Base-by-base conservation (phyloP, 2,329 filamentous ascomycete genomes). In the Phaeosphaeriaceae sp. region DNA sequence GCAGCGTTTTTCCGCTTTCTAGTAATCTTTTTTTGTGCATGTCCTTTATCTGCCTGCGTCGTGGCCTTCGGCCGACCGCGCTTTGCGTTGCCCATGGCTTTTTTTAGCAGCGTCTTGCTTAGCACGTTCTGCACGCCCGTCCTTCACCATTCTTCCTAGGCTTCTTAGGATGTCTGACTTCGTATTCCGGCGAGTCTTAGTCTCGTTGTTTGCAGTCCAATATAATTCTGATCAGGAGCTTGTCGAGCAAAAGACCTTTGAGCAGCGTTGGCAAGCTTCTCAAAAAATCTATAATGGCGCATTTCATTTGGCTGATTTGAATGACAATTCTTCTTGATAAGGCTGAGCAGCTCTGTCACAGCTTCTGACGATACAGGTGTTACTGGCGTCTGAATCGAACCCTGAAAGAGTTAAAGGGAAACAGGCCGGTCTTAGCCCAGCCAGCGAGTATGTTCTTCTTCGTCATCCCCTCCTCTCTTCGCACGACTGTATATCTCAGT, bases 401-500 rank as follows among this genome's bases (percentile, higher is more conserved):
- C 52, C 54, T 66, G 16, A 66, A 35, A 59, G 50, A 65, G 48
- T 70, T 67, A 40, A 68, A 69, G n/a, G 58, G 66, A 35, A 54
- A 62, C 21, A 68, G 50, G 23, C 67, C 57, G 33, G 52, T 56
- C 35, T 47, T 60, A 42, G 60, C 51, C 50, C 44, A 72, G 1
- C 56, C 64, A 17, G 60, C 44, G 9, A 41, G 55, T 45, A 71
- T 70, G 45, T 72, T 74, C 50, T 53, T 67, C 16, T 17, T 9
- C 3, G 56, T 67, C 9, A 66, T 50, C 16, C 57, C 64, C 36
- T 20, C 52, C 36, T 53, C 41, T 38, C 56, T 51, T 36, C 8
- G 63, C 60, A 50, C 51, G 56, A 26, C 45, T 62, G 39, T 62
- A 67, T 3, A 66, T 48, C 21, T 21, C 50, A n/a, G 57, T 54